Percentiles rank a stretch among this genome's conserved stretches.
These are phyloP conservation scores for Dryas drummondii DNA, from an alignment of 306 rosid species.

Conservation along the genomic window DNA sequence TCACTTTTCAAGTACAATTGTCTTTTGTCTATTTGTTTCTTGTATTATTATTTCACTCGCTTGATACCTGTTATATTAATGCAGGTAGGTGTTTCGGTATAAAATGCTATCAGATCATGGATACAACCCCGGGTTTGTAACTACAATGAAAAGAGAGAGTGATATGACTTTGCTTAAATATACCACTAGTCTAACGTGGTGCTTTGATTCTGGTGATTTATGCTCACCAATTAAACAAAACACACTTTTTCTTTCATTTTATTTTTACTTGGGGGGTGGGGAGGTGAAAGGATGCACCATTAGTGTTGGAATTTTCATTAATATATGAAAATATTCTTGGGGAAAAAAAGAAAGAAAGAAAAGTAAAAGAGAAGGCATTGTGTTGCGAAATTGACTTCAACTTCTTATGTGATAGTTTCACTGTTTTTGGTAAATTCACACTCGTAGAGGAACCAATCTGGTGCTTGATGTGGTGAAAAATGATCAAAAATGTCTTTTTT, in stretches of 20 bases:
- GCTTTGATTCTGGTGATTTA: constrained; percentile 1
- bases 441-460: not conserved
- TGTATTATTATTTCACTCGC: not conserved
- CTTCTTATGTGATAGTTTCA: not conserved
- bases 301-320: not conserved
- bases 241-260: not conserved
- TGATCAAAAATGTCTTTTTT: not conserved
- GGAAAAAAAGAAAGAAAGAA: not conserved
- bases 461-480: not conserved
- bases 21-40: not conserved
- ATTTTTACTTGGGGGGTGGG: not conserved
- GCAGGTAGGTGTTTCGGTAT: constrained; percentile 13
- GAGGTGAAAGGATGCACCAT: not conserved
- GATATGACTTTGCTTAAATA: not conserved
- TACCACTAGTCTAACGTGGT: not conserved
- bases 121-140: not conserved
- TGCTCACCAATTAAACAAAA: not conserved
- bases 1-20: not conserved
- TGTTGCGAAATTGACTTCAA: not conserved
- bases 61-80: not conserved
- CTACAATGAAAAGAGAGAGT: not conserved
- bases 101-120: not conserved
- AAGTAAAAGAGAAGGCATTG: not conserved
- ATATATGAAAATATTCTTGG: not conserved
- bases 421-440: not conserved